Evolutionary conservation across 306 rosid genomes (phyloP).

Genomic region (Rosa chinensis): DNA sequence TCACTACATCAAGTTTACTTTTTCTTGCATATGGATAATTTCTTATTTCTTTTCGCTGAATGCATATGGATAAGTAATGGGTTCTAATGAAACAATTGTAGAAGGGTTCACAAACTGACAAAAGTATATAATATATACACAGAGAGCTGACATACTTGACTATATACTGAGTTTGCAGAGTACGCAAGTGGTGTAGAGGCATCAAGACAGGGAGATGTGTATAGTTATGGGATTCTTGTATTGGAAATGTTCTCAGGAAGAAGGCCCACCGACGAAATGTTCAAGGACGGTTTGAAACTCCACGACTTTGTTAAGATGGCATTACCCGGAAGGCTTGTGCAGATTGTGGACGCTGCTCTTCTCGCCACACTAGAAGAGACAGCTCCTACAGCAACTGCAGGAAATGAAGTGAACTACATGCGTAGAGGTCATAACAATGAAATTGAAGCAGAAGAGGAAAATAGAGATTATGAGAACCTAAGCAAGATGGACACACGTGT

Average conservation of each 20-base stretch:
- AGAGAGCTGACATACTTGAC: neutral
- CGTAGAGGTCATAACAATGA: neutral
- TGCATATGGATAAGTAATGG: neutral
- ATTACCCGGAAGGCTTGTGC: conserved; percentile 20
- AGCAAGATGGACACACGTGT: neutral
- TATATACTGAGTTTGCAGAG: conserved; percentile 21
- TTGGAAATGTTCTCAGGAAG: conserved; percentile 26
- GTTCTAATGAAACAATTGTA: neutral
- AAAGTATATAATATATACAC: neutral
- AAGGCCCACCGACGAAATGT: conserved; percentile 34
- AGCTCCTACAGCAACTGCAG: neutral
- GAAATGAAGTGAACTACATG: neutral
- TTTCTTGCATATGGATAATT: neutral
- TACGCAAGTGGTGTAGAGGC: conserved; percentile 29
- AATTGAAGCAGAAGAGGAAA: neutral
- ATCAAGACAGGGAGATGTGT: conserved; percentile 33
- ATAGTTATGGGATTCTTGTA: conserved; percentile 42
- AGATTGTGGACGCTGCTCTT: conserved; percentile 33
- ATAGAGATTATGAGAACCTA: neutral
- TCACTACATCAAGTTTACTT: too few species aligned
- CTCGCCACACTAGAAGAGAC: neutral
- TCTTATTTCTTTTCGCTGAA: neutral
- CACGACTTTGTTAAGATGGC: conserved; percentile 26
- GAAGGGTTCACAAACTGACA: neutral
- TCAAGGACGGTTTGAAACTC: conserved; percentile 30